Percentiles rank a stretch among this genome's conserved stretches.
phyloP scores from a whole-genome alignment of 805 yeast genomes.

The Ogataea ganodermae region DNA sequence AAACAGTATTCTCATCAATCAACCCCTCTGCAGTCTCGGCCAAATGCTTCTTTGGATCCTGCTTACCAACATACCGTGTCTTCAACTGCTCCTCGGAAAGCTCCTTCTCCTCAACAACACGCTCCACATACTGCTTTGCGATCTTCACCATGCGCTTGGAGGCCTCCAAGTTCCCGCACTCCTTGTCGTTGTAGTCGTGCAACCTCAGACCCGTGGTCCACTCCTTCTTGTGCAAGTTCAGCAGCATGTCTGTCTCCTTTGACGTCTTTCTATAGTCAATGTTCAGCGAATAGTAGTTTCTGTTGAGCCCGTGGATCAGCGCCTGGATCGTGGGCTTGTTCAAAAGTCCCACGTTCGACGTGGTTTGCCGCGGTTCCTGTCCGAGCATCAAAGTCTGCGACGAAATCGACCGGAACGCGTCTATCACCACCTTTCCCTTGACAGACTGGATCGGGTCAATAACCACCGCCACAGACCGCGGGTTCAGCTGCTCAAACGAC shows the following conservation, averaged over 20 bases:
- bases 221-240: conserved; percentile 89
- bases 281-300: conserved; percentile 93
- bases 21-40: conserved; percentile 82
- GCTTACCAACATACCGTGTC: conserved; percentile 96
- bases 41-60: conserved; percentile 97
- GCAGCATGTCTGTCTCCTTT: conserved; percentile 88
- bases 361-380: conserved; percentile 96
- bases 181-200: conserved; percentile 75
- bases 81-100: conserved; percentile 84
- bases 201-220: conserved; percentile 93
- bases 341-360: conserved; percentile 91
- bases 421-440: conserved; percentile 97
- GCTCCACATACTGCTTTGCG: conserved; percentile 83
- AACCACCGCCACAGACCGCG: conserved; percentile 96
- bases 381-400: conserved; percentile 89
- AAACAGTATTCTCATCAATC: conserved; percentile 87
- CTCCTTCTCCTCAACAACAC: conserved; percentile 91
- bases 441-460: conserved; percentile 98
- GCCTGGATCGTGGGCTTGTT: conserved; percentile 98
- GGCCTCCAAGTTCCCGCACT: conserved; percentile 69
- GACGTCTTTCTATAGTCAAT: conserved; percentile 93
- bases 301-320: conserved; percentile 92
- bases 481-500: conserved; percentile 93
- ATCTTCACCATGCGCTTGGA: conserved; percentile 82
- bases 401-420: conserved; percentile 93